phyloP scores from a whole-genome alignment of 768 basidiomycete genomes.

The Amanita muscaria region DNA sequence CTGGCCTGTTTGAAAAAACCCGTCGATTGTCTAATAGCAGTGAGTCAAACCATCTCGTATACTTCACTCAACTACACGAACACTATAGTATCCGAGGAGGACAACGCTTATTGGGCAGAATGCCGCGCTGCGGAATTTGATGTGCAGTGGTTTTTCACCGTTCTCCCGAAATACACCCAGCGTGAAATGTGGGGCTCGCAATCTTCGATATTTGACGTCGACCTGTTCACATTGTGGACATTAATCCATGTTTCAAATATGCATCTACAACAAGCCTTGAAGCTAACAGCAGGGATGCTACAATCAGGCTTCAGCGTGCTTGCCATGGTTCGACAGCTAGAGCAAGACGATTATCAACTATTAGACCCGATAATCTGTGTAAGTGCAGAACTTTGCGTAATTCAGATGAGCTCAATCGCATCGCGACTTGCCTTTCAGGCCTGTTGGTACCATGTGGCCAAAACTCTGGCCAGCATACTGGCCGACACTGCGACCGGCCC shows the following conservation, averaged over 20 bases:
- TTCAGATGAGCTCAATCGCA: not conserved
- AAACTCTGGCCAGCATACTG: slow-evolving; percentile 14
- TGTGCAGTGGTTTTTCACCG: slow-evolving; percentile 33
- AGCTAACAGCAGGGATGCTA: not conserved
- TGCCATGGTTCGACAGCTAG: slow-evolving; percentile 36
- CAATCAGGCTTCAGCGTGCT: slow-evolving; percentile 18
- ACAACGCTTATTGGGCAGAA: slow-evolving; percentile 28
- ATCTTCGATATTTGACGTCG: slow-evolving; percentile 29
- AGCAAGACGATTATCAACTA: slow-evolving; percentile 41
- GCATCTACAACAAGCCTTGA: slow-evolving; percentile 30
- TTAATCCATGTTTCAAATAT: slow-evolving; percentile 42
- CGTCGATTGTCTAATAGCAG: slow-evolving; percentile 11
- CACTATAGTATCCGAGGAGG: slow-evolving; percentile 13
- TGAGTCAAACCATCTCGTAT: slow-evolving; percentile 16
- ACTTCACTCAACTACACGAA: too few relatives aligned
- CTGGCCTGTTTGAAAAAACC: slow-evolving; percentile 9
- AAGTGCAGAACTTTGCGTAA: slow-evolving; percentile 16
- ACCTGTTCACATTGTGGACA: slow-evolving; percentile 39
- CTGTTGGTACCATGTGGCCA: slow-evolving; percentile 20
- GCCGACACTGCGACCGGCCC: slow-evolving; percentile 11
- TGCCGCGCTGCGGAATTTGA: slow-evolving; percentile 36
- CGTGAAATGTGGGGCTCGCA: slow-evolving; percentile 24
- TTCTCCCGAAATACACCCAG: slow-evolving; percentile 30
- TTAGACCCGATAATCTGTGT: slow-evolving; percentile 48
- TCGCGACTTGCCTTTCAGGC: slow-evolving; percentile 12